Base-by-base conservation (phyloP, 2,329 filamentous ascomycete species). In the Orbilia brochopaga region DNA sequence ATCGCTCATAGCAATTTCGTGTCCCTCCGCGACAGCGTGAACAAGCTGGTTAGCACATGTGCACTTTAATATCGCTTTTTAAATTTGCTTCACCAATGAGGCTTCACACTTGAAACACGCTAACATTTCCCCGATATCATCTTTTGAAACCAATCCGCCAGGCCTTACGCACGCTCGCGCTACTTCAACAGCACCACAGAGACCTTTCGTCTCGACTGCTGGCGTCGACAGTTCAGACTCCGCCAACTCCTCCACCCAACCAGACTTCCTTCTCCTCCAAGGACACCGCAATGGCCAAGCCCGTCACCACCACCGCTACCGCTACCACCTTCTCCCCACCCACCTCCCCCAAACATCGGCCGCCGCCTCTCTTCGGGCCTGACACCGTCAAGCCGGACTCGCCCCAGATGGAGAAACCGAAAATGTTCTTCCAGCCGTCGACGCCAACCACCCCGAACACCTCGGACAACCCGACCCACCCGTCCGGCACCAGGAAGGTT, bases 61-160 rank as follows among this genome's bases (percentile, higher is more conserved):
- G 57, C 64, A 63, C 42, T 72, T 65, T 72, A 63, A 64, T 65
- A 72, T 72, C n/a, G n/a, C 27, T 32, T 3, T 32, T 32, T 32
- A 32, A 32, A 32, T 32, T 32, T 32, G 27, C 27, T 8, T 32
- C 27, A 60, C 65, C 40, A 57, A 60, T 64, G 66, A 65, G 67
- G 67, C 67, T 72, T 72, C 60, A 52, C 46, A 64, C 67, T 70
- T 72, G 67, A 72, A 72, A 72, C 67, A 72, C 67, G 67, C 67
- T 72, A 72, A 72, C 67, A 57, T 56, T 44, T 65, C 52, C 48
- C 32, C 52, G 51, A 46, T 48, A 63, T 70, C n/a, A n/a, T n/a
- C n/a, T n/a, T n/a, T 64, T 54, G 65, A 70, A 70, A 70, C 58
- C 65, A 70, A 70, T 63, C 58, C 65, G 44, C 53, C 69, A 73